Percentiles rank a stretch among this genome's conserved stretches.
Evolutionary conservation across 441 rosid genomes (phyloP).

Genomic region (Populus tomentosa): DNA sequence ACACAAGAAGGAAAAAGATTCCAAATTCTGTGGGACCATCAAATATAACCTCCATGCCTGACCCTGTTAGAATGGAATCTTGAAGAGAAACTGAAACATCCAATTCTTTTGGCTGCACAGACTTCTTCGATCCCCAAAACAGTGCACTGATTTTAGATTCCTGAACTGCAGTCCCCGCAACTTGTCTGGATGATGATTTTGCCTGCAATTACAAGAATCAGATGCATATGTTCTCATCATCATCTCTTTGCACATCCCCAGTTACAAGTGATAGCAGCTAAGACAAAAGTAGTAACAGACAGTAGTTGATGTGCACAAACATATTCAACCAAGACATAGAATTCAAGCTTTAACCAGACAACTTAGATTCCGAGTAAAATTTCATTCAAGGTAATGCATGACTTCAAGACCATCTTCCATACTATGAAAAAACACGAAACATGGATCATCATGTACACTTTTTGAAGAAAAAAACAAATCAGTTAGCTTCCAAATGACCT

Average conservation of each 20-base stretch:
- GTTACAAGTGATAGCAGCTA: background rate
- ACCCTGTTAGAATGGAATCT: conserved; percentile 44
- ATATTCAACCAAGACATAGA: no score
- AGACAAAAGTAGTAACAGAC: background rate
- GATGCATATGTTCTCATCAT: background rate
- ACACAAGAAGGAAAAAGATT: background rate
- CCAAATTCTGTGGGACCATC: conserved; percentile 1
- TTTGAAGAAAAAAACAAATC: background rate
- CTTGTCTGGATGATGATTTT: conserved; percentile 24
- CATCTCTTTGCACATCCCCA: background rate
- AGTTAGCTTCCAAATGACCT: background rate
- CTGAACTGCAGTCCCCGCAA: conserved; percentile 21
- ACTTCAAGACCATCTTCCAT: background rate
- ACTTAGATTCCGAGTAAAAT: background rate
- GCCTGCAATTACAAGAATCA: conserved; percentile 32
- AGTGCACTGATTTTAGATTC: conserved; percentile 44
- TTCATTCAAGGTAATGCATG: background rate
- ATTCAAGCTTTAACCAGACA: background rate
- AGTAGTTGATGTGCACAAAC: background rate
- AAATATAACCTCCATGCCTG: conserved; percentile 49
- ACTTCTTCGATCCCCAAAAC: conserved; percentile 70
- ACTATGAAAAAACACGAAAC: background rate
- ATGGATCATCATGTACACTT: background rate
- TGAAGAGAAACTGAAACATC: conserved; percentile 46
- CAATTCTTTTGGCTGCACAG: conserved; percentile 39